These are phyloP conservation scores for Emergomyces pasteurianus DNA, from an alignment of 2,329 filamentous ascomycete genomes.

Conservation along the genomic window DNA sequence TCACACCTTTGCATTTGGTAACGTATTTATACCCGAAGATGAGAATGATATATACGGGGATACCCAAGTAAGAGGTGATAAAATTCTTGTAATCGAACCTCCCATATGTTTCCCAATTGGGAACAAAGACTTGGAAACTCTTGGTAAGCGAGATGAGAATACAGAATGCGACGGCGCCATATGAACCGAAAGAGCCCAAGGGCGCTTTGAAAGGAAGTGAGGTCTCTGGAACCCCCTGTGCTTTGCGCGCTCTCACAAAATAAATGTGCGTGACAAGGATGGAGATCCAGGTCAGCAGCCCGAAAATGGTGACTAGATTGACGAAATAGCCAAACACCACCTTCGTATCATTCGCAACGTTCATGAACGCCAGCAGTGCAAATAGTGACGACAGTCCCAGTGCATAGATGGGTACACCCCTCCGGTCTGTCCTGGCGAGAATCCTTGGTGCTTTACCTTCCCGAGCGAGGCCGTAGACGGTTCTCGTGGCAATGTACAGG, in stretches of 20 bases:
- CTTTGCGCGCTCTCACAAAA: slow-evolving; percentile 31
- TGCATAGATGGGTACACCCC: slow-evolving; percentile 34
- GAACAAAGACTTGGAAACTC: slow-evolving; percentile 60
- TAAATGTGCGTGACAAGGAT: slow-evolving; percentile 38
- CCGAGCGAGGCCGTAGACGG: slow-evolving; percentile 64
- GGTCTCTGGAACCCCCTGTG: slow-evolving; percentile 25
- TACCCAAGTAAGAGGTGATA: slow-evolving; percentile 36
- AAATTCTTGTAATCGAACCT: slow-evolving; percentile 38
- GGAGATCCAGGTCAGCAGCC: slow-evolving; percentile 36
- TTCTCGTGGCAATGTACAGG: slow-evolving; percentile 53
- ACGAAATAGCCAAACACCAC: slow-evolving; percentile 37
- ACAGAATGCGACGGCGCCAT: slow-evolving; percentile 47
- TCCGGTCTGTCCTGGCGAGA: slow-evolving; percentile 56
- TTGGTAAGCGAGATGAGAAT: slow-evolving; percentile 63
- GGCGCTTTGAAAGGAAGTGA: slow-evolving; percentile 32
- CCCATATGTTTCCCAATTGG: slow-evolving; percentile 39
- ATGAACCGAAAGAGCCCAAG: slow-evolving; percentile 46
- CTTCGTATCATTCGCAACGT: slow-evolving; percentile 25
- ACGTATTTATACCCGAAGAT: slow-evolving; percentile 17
- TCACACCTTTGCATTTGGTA: slow-evolving; percentile 12
- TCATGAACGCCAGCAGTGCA: slow-evolving; percentile 36
- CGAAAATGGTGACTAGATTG: slow-evolving; percentile 32
- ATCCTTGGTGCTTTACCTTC: slow-evolving; percentile 61
- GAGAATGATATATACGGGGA: slow-evolving; percentile 31
- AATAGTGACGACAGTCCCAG: slow-evolving; percentile 29